Base-by-base conservation (phyloP, 257 asterid genomes). In the Salvia splendens region DNA sequence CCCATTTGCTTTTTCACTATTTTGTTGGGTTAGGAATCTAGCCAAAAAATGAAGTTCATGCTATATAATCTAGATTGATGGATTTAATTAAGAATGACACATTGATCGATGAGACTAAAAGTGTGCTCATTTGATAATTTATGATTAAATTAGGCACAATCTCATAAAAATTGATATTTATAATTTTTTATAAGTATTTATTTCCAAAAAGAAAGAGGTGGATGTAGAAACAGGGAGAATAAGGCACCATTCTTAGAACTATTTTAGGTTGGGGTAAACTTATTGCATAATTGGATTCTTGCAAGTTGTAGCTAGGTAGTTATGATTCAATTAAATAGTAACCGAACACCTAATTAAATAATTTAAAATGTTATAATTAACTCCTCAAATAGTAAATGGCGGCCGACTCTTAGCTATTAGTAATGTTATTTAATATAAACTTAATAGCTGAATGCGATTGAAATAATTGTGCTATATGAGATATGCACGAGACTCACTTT, bases 251-350 rank as follows among this genome's bases (percentile, higher is more conserved):
- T 20, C 50, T 36, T 63, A 1, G 6, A 20, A 67, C 72, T 57
- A 38, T 57, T 70, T 64, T 69, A 50, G 55, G 65, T 62, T 70
- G 35, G 48, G 74, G n/a, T 71, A 70, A 71, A 70, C 59, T 71
- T 4, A 76, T 65, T 76, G 70, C 36, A 59, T 6, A 42, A 40
- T 65, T 70, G 53, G 52, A 14, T 35, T 51, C 70, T 54, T 53
- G 57, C 73, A 46, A 58, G 55, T 65, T 70, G 73, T 61, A 49
- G 45, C 42, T 30, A 42, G 52, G 68, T 30, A 48, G 75, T 51
- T 72, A 45, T 17, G 16, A 14, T 54, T 28, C 41, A 55, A 48
- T 57, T 72, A 56, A 67, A 56, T 54, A 52, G 15, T 54, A 55
- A 61, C 70, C 72, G 62, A 66, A 77, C 59, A 49, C 0, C 32